phyloP scores from a whole-genome alignment of 305 asterid genomes.

The Fraxinus sp. region DNA sequence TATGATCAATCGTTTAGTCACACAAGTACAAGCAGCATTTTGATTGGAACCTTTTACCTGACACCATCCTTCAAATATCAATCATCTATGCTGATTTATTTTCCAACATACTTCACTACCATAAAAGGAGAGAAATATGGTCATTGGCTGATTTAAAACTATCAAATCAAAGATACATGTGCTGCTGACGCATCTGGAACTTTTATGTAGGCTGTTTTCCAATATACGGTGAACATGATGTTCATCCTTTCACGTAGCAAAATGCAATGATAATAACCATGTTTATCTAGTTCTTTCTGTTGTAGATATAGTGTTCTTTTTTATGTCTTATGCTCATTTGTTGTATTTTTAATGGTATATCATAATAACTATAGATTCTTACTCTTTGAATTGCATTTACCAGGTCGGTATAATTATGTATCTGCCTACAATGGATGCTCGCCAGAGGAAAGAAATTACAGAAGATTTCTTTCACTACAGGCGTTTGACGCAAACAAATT shows the following conservation, averaged over 20 bases:
- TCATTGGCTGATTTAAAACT: background rate
- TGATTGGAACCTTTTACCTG: background rate
- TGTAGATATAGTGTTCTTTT: background rate
- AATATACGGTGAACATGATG: background rate
- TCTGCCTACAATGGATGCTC: constrained; percentile 88
- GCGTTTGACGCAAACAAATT: constrained; percentile 52
- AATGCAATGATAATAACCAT: background rate
- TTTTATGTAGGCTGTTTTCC: background rate
- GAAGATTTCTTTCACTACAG: constrained; percentile 92
- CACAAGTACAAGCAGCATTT: background rate
- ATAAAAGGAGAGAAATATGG: background rate
- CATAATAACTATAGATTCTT: background rate
- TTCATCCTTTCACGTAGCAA: background rate
- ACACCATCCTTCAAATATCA: background rate
- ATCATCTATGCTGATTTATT: background rate
- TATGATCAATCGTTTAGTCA: background rate
- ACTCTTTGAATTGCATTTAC: constrained; percentile 20
- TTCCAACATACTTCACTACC: background rate
- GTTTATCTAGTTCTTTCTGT: background rate
- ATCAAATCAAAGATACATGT: background rate
- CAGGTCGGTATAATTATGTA: constrained; percentile 98
- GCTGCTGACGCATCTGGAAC: background rate
- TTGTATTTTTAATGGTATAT: background rate
- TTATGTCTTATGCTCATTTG: background rate
- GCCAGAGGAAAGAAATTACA: constrained; percentile 78